phyloP scores from a whole-genome alignment of 306 rosid species.

The Corylus heterophylla region DNA sequence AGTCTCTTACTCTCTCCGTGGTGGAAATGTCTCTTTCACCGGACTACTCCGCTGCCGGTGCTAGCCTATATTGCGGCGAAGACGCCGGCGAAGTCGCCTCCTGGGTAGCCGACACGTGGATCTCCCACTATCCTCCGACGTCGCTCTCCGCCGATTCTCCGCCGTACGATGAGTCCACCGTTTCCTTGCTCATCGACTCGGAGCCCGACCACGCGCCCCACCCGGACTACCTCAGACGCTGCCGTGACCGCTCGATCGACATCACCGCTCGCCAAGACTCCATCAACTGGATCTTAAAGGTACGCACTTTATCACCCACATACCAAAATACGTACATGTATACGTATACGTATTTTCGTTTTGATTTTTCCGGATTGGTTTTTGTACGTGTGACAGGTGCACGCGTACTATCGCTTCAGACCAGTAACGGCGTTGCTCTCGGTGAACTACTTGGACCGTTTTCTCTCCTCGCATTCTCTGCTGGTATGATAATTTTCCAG shows the following conservation, averaged over 20 bases:
- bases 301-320: not conserved
- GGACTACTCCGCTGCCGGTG: conserved; percentile 13
- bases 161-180: conserved; percentile 15
- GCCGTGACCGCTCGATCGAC: conserved; percentile 43
- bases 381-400: conserved; percentile 44
- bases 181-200: conserved; percentile 26
- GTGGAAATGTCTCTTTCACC: conserved; percentile 32
- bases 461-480: conserved; percentile 51
- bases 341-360: not conserved
- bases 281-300: conserved; percentile 78
- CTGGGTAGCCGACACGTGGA: not conserved
- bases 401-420: conserved; percentile 43
- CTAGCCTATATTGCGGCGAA: conserved; percentile 34
- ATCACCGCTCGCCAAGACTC: conserved; percentile 56
- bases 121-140: conserved; percentile 8
- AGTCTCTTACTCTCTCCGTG: not conserved
- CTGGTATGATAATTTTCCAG: conserved; percentile 40
- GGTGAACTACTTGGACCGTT: conserved; percentile 75
- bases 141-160: not conserved
- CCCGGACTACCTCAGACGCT: conserved; percentile 38
- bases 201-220: conserved; percentile 45
- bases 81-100: conserved; percentile 12
- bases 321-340: not conserved
- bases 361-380: not conserved
- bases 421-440: conserved; percentile 74